phyloP scores from a whole-genome alignment of 2,329 filamentous ascomycete genomes.

The Phoma sp. region DNA sequence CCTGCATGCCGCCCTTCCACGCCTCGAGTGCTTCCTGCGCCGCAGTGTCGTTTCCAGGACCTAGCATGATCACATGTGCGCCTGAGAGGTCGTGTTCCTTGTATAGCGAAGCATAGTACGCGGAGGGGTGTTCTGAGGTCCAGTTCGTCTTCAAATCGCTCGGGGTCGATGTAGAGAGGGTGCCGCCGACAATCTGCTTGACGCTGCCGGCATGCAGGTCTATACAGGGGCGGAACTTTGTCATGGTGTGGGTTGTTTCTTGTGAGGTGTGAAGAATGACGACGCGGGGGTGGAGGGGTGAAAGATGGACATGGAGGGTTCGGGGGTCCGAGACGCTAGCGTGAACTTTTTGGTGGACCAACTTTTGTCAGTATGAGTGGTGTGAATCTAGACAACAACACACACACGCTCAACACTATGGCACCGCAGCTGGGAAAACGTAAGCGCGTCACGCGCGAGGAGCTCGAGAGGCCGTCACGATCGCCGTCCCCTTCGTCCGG shows the following conservation, averaged over 20 bases:
- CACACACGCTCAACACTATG: slow-evolving; percentile 36
- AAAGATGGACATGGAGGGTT: slow-evolving; percentile 5
- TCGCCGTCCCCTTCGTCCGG: slow-evolving; percentile 37
- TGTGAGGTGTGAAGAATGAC: slow-evolving; percentile 1
- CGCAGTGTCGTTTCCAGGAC: slow-evolving; percentile 82
- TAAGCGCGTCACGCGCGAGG: slow-evolving; percentile 50
- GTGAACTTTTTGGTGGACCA: slow-evolving; percentile 7
- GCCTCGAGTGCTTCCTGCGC: slow-evolving; percentile 76
- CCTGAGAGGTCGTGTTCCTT: slow-evolving; percentile 74
- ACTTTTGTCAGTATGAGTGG: not conserved
- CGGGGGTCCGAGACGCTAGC: slow-evolving; percentile 28
- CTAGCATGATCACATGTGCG: slow-evolving; percentile 96
- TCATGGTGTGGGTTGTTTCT: slow-evolving; percentile 65
- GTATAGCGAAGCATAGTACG: slow-evolving; percentile 84
- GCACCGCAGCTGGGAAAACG: slow-evolving; percentile 53
- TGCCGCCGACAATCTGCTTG: slow-evolving; percentile 98
- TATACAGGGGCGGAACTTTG: slow-evolving; percentile 92
- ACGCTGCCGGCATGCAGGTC: slow-evolving; percentile 97
- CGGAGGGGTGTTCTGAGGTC: slow-evolving; percentile 81
- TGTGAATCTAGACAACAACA: not conserved
- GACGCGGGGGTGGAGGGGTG: slow-evolving; percentile 28
- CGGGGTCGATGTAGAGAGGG: slow-evolving; percentile 59
- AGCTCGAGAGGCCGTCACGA: slow-evolving; percentile 35
- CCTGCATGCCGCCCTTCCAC: slow-evolving; percentile 83
- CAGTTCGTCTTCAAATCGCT: slow-evolving; percentile 81